Evolutionary conservation across 441 rosid genomes (phyloP), one percentile per base, ranked within the genome.

Genomic region (Populus trichocarpa): DNA sequence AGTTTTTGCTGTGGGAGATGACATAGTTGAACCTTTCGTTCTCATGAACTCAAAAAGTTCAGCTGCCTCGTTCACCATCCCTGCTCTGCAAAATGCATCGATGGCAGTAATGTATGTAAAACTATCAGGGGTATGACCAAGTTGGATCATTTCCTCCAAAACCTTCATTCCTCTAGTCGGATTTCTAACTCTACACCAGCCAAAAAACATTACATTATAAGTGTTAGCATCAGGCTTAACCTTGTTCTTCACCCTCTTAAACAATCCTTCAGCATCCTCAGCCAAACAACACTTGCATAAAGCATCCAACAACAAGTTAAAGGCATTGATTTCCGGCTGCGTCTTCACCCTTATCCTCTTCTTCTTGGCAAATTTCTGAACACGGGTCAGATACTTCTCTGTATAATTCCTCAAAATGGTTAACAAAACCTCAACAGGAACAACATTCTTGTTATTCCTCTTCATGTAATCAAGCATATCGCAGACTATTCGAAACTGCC

Each of bases 51-150:
- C 97, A 22, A 90, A 93, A 75, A 94, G 81, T 46, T 90, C 89
- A 81, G 90, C 85, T 3, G 99, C 97, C 79, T 94, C 93, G 2
- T 78, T 83, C 64, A 94, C 88, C 97, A 88, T 86, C 81, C 98
- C 96, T 22, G 90, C 89, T 78, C 90, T 90, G 67, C 98, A 94
- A 18, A 89, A 94, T 16, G 97, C 57, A 81, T 92, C 96, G 10
- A 96, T 92, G n/a, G 97, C 97, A 67, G 99, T 91, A 73, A 81
- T 92, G 28, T 93, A 96, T 0, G 98, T 94, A 81, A 96, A 94
- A 86, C 85, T 89, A 73, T 93, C 95, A n/a, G 98, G 97, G 46
- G 88, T 82, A 67, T 85, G 91, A 59, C 98, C 99, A 69, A 87
- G 86, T 70, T 82, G 78, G 38, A 91, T 92, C 99, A 94, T 96